These are phyloP conservation scores for Metschnikowia dekortorum DNA, from an alignment of 805 yeast species.

Conservation along the genomic window DNA sequence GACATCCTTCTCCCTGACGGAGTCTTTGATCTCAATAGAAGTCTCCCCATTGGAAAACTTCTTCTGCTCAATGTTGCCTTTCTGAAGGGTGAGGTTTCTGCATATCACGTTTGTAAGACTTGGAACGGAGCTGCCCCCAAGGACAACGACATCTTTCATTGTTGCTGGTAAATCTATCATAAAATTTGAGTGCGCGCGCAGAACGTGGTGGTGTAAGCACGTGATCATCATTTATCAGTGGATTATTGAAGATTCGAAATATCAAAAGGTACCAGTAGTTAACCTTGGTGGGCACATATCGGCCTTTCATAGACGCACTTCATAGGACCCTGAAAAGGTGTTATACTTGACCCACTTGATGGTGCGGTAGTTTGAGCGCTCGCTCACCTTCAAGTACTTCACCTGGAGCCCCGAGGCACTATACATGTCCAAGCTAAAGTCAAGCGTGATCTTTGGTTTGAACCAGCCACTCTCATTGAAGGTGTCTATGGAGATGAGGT, in stretches of 20 bases:
- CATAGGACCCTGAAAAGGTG: slow-evolving; percentile 75
- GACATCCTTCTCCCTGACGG: slow-evolving; percentile 95
- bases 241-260: too few species aligned
- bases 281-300: background rate
- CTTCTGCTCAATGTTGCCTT: slow-evolving; percentile 60
- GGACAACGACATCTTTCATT: slow-evolving; percentile 81
- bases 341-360: slow-evolving; percentile 86
- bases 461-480: slow-evolving; percentile 44
- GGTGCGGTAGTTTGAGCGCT: slow-evolving; percentile 55
- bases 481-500: slow-evolving; percentile 50
- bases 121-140: slow-evolving; percentile 91
- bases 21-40: slow-evolving; percentile 75
- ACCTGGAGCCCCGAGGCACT: slow-evolving; percentile 75
- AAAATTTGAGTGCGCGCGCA: slow-evolving; percentile 2
- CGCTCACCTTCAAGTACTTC: slow-evolving; percentile 64
- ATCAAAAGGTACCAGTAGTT: background rate
- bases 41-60: slow-evolving; percentile 90
- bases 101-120: slow-evolving; percentile 71
- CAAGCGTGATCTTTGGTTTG: slow-evolving; percentile 70
- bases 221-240: background rate
- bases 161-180: background rate
- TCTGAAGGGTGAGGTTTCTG: slow-evolving; percentile 66
- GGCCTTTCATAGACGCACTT: slow-evolving; percentile 45
- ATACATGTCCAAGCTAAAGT: slow-evolving; percentile 68
- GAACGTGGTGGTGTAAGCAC: background rate